Evolutionary conservation across 208 protist genomes (phyloP).

Genomic region (Wallacemonas sp.): DNA sequence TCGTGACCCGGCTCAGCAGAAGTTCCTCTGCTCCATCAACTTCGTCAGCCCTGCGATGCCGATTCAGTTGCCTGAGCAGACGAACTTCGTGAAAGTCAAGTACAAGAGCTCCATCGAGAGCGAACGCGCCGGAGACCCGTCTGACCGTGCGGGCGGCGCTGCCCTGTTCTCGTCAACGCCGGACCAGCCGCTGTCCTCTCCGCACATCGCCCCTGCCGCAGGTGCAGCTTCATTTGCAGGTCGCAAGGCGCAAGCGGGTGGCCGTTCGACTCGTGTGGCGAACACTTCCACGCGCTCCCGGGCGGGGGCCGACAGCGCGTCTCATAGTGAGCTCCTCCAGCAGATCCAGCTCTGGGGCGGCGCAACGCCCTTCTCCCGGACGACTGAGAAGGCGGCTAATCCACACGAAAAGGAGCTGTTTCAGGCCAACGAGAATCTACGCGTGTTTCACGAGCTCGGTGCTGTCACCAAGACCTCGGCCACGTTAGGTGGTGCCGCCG

Average conservation of each 20-base stretch:
- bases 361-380: slow-evolving; percentile 26
- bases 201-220: too few relatives aligned
- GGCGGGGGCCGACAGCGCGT: not conserved
- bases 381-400: not conserved
- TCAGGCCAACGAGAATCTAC: slow-evolving; percentile 43
- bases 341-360: slow-evolving; percentile 50
- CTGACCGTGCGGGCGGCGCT: not conserved
- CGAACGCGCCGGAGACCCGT: not conserved
- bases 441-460: slow-evolving; percentile 65
- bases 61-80: slow-evolving; percentile 67
- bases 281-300: too few relatives aligned
- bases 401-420: slow-evolving; percentile 25
- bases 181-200: too few relatives aligned
- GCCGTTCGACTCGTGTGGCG: too few relatives aligned
- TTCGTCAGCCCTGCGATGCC: slow-evolving; percentile 65
- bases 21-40: slow-evolving; percentile 78
- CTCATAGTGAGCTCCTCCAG: not conserved
- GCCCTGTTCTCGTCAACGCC: not conserved
- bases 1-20: slow-evolving; percentile 61
- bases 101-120: slow-evolving; percentile 42
- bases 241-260: too few relatives aligned
- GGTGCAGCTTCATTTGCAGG: too few relatives aligned
- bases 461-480: slow-evolving; percentile 24
- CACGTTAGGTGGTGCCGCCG: not conserved
- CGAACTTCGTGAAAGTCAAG: slow-evolving; percentile 85